Base-by-base conservation (phyloP, 495 filamentous ascomycete genomes). In the Daldinia childiae region DNA sequence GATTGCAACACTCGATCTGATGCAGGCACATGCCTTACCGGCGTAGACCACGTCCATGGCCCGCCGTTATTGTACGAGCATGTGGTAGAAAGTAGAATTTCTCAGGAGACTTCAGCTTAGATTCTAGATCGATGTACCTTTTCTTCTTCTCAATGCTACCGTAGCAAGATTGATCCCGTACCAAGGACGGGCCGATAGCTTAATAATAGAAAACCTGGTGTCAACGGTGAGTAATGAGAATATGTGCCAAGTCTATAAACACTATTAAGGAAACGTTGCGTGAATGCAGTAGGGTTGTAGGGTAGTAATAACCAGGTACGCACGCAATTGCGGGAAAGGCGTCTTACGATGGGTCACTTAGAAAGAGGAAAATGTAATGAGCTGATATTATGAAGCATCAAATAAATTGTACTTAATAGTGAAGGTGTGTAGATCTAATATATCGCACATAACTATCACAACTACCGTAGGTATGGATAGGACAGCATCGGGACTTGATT, bases 1-100 rank as follows among this genome's bases (percentile, higher is more conserved):
- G 19, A 65, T 73, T 73, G 66, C 57, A 69, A 69, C 71, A 39
- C 66, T 66, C 66, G 71, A 69, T 69, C 71, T 69, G 62, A 73
- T 69, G 71, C 71, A 69, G 57, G 66, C 36, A 62, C 65, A 62
- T 43, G 62, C 38, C 54, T 68, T 55, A 59, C 45, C 45, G 36
- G 55, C 48, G 63, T 55, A 30, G 26, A 43, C 56, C 64, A 65
- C 62, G 17, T 41, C 21, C 52, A 65, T 68, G 69, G 55, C 29
- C 57, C 52, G 56, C 36, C 65, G n/a, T 64, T 62, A 30, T 59
- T 27, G 34, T 36, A 62, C 50, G 52, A 62, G 51, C 30, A 62
- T 62, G 62, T 62, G 34, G 51, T 51, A 43, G 19, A 51, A 38
- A 66, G 52, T 7, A 62, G 26, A 11, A 9, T 15, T 69, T 29